These are phyloP conservation scores for Mortierella sp. DNA, from an alignment of 371 early-diverging fungal species.

Conservation along the genomic window DNA sequence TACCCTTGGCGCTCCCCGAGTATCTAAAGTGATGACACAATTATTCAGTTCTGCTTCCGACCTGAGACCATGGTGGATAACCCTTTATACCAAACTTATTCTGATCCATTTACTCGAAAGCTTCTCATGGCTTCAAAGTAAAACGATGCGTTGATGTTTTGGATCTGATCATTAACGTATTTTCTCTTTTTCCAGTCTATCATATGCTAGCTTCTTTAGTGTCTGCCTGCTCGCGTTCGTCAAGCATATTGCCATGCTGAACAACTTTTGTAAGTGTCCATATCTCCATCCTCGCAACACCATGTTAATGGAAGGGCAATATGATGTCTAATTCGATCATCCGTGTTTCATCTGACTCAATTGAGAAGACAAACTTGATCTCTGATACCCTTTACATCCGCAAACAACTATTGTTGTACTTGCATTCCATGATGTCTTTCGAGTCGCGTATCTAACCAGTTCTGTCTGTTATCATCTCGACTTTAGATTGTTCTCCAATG, in stretches of 20 bases:
- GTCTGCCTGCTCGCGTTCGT: neutral
- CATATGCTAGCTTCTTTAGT: neutral
- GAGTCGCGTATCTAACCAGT: neutral
- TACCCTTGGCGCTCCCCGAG: neutral
- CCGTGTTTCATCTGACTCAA: conserved; percentile 59
- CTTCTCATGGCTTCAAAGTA: neutral
- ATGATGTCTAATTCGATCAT: conserved; percentile 59
- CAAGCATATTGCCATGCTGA: neutral
- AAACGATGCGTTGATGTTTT: neutral
- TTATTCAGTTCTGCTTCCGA: conserved; percentile 61
- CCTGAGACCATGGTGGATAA: conserved; percentile 58
- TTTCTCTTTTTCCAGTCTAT: conserved; percentile 2
- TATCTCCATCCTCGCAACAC: neutral
- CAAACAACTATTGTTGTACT: neutral
- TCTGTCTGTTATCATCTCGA: neutral
- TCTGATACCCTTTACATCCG: conserved; percentile 36
- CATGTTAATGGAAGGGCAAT: conserved; percentile 23
- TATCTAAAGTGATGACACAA: conserved; percentile 52
- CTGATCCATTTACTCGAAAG: conserved; percentile 28
- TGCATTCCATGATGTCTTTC: neutral
- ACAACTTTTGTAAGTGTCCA: conserved; percentile 6
- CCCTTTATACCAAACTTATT: conserved; percentile 52
- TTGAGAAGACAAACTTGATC: conserved; percentile 58
- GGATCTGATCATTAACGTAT: conserved; percentile 18
- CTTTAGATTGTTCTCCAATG: neutral